Base-by-base conservation (phyloP, 768 basidiomycete species). In the Boletus pseudo-olivaceus region DNA sequence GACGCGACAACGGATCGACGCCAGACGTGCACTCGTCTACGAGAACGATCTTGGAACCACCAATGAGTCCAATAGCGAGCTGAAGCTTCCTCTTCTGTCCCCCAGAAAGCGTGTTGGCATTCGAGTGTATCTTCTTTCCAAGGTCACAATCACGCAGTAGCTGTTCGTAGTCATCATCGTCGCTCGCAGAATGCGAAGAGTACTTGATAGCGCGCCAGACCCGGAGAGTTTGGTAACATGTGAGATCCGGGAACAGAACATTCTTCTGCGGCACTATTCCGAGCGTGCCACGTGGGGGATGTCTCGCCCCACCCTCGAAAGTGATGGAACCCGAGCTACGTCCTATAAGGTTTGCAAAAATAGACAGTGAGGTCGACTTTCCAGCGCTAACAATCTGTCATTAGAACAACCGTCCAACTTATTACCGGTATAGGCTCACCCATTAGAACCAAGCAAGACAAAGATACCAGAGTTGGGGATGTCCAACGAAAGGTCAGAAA, bases 221-320 rank as follows among this genome's bases (percentile, higher is more conserved):
- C 1, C 77, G 74, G 15, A 91, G 72, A 2, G 87, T 89, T 70
- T 92, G 86, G 45, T 82, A 73, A 64, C 88, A 90, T 1, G 84
- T 79, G 19, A 92, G 71, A 50, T 90, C 88, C 0, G 87, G 81
- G 64, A 90, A 88, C 3, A 92, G 75, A 5, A 92, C 88, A 60
- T 92, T 90, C 73, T 88, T 90, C 72, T 91, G 89, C 1, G 88
- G 87, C 0, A 89, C 88, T 53, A 92, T 84, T 2, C 90, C 89
- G 17, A 92, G 66, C 0, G 80, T 80, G 7, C 88, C 87, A 0
- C 82, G 82, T 5, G 84, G 74, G 7, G 85, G 84, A 29, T 73
- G 73, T 38, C 76, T 63, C 17, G 72, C 66, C 0, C 82, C 82
- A 34, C 82, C 82, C 60, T 80, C 81, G 53, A 77, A 79, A 1